Evolutionary conservation across 352 stramenopile genomes (phyloP), one percentile per base, ranked within the genome.

Genomic region (Hyphochytrium catenoides): DNA sequence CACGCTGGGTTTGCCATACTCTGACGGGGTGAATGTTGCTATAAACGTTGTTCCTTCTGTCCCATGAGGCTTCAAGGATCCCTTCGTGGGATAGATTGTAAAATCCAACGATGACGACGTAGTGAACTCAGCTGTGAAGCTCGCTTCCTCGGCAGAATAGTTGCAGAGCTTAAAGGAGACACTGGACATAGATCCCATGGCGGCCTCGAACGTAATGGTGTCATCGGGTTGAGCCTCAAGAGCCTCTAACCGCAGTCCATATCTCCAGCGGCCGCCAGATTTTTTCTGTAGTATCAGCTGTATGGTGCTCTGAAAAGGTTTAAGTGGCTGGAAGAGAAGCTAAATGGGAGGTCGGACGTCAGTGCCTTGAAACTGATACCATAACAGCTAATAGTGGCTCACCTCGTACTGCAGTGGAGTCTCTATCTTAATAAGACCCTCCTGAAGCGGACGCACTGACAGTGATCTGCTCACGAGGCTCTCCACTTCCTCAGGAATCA

Each of bases 1-100:
- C 0, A 62, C 79, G 45, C 83, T 63, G 55, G 81, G 76, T 38
- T 86, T 86, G 31, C 78, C 77, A 39, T 93, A 93, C 5, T 77
- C 77, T 3, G 59, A 84, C 0, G 78, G 78, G 8, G 73, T 75
- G 46, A 91, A 93, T 8, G 71, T 83, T 0, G 91, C 65, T 1
- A 79, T 56, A 42, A 93, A 90, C 3, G 50, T 41, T 14, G 59
- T 52, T 0, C 68, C 71, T 1, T 87, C 59, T 22, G 59, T 74
- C 0, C 68, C 74, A 34, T 67, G 75, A 2, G 70, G 54, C 0
- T 64, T 54, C n/a, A 93, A 47, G 8, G 65, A 38, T 3, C 77
- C 78, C 38, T 72, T 51, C 0, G 48, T 33, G 0, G 78, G 78
- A 34, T 78, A 82, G 11, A 93, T 70, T 0, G 63, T 84, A 47